Conservation (phyloP, 441 rosid genomes). For the Eutrema salsugineum region DNA sequence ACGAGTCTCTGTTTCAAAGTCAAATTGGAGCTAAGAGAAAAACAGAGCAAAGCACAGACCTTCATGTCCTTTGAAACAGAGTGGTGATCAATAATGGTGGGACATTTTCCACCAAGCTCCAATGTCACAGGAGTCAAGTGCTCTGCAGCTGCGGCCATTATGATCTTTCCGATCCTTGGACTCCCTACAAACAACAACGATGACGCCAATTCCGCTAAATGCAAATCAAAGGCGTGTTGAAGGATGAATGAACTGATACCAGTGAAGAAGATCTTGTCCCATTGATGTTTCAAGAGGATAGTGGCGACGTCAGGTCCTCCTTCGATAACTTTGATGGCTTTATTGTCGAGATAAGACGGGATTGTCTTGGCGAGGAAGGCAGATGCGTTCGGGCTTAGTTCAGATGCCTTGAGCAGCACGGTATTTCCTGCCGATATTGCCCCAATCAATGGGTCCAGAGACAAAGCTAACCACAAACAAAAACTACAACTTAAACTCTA, state of each 20-base stretch:
- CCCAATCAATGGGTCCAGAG: conserved; percentile 77
- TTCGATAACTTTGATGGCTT: conserved; percentile 56
- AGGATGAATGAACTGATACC: conserved; percentile 32
- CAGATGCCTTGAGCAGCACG: conserved; percentile 75
- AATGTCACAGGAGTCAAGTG: conserved; percentile 83
- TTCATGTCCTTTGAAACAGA: conserved; percentile 42
- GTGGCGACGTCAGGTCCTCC: conserved; percentile 59
- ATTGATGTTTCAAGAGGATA: conserved; percentile 56
- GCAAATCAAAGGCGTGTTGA: background rate
- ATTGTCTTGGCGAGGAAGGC: conserved; percentile 52
- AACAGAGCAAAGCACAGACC: conserved; percentile 33
- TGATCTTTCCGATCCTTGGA: conserved; percentile 54
- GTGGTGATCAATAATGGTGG: conserved; percentile 57
- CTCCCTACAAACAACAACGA: conserved; percentile 49
- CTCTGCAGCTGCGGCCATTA: conserved; percentile 76
- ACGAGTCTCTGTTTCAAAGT: background rate
- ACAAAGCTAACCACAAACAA: conserved; percentile 47
- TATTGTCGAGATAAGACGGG: conserved; percentile 58
- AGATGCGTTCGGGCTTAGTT: conserved; percentile 59
- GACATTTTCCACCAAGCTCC: conserved; percentile 90
- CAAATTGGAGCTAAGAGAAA: background rate
- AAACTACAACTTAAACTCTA: background rate
- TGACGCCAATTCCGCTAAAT: background rate
- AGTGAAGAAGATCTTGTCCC: conserved; percentile 95
- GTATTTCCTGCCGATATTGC: conserved; percentile 91